Evolutionary conservation across 306 rosid species (phyloP).

Genomic region (Castanea crenata): DNA sequence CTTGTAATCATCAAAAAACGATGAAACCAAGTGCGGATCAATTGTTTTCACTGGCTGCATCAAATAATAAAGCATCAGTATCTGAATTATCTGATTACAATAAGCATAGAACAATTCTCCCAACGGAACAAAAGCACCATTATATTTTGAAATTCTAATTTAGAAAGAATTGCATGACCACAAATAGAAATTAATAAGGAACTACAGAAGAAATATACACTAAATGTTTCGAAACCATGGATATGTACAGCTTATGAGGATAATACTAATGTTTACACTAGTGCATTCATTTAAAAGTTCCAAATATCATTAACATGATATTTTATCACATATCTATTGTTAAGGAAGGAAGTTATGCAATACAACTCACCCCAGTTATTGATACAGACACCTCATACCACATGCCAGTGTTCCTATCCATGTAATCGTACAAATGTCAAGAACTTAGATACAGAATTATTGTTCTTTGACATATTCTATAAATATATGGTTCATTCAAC

Average conservation of each 20-base stretch:
- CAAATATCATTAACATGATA: not conserved
- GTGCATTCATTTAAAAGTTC: not conserved
- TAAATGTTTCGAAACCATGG: conserved; percentile 3
- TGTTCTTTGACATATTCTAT: conserved; percentile 10
- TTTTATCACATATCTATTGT: not conserved
- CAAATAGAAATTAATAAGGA: not conserved
- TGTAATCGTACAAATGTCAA: conserved; percentile 34
- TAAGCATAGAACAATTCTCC: conserved; percentile 21
- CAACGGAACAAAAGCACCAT: conserved; percentile 21
- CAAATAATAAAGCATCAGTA: conserved; percentile 13
- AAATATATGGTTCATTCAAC: not conserved
- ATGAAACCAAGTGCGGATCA: conserved; percentile 91
- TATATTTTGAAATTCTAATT: conserved; percentile 11
- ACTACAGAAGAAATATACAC: conserved; percentile 10
- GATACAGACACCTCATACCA: conserved; percentile 93
- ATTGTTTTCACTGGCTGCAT: conserved; percentile 93
- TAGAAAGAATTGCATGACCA: conserved; percentile 10
- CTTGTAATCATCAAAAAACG: conserved; percentile 72
- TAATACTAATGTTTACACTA: not conserved
- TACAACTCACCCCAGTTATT: conserved; percentile 80
- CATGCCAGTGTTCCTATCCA: conserved; percentile 97
- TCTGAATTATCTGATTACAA: not conserved
- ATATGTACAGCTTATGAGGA: not conserved
- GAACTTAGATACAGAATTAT: conserved; percentile 16
- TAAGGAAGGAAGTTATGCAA: conserved; percentile 18